Conservation (phyloP, 345 rosid species). For the Balakata baccata region DNA sequence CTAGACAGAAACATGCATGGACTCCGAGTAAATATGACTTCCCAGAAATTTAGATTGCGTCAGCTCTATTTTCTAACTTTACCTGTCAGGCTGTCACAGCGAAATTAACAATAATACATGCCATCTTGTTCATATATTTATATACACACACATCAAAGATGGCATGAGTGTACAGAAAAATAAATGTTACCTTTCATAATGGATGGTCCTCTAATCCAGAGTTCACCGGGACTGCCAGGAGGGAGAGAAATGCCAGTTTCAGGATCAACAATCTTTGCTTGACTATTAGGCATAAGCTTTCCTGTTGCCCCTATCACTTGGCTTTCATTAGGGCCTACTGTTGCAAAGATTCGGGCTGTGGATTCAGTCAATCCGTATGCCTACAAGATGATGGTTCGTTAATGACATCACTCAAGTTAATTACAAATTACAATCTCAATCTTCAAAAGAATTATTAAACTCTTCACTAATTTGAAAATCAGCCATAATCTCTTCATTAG, state of each 20-base stretch:
- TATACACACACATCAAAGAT: too few relatives aligned
- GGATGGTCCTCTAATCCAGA: slow-evolving; percentile 56
- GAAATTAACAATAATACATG: too few relatives aligned
- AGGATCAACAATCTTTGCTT: slow-evolving; percentile 52
- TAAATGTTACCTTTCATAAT: slow-evolving; percentile 46
- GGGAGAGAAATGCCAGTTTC: slow-evolving; percentile 37
- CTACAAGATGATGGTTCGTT: slow-evolving; percentile 22
- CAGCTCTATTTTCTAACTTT: too few relatives aligned
- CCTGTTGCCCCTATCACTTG: slow-evolving; percentile 42
- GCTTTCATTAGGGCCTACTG: slow-evolving; percentile 41
- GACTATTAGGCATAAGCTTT: slow-evolving; percentile 40
- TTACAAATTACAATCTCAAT: too few relatives aligned
- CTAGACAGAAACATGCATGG: neutral
- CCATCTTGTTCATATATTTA: too few relatives aligned
- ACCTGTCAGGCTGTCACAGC: too few relatives aligned
- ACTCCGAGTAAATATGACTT: neutral
- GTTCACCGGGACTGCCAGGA: slow-evolving; percentile 45
- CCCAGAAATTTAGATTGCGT: too few relatives aligned
- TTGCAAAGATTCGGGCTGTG: slow-evolving; percentile 38
- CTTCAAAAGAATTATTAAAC: too few relatives aligned
- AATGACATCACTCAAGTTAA: neutral
- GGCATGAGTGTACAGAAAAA: neutral
- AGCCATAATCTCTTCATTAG: too few relatives aligned
- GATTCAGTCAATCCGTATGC: slow-evolving; percentile 65
- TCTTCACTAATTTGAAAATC: too few relatives aligned